phyloP scores from a whole-genome alignment of 2,329 filamentous ascomycete genomes.

The Fusarium penzigii region DNA sequence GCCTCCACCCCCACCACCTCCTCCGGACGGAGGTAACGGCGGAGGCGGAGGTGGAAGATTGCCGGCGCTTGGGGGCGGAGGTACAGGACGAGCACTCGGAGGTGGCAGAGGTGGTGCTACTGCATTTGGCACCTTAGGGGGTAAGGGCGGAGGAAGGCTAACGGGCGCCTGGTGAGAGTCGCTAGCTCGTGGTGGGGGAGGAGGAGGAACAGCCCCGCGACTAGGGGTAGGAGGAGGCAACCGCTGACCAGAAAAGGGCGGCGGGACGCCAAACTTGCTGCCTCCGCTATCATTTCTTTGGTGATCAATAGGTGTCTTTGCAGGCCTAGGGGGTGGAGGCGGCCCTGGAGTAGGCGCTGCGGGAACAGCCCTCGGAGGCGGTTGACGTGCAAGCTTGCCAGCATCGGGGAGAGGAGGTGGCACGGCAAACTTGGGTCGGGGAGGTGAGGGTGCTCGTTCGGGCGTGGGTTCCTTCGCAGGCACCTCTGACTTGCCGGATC shows the following conservation, averaged over 20 bases:
- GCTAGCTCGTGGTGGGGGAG: conserved; percentile 56
- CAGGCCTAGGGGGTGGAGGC: conserved; percentile 49
- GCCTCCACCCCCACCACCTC: too few relatives aligned
- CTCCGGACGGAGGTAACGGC: conserved; percentile 49
- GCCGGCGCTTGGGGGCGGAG: conserved; percentile 48
- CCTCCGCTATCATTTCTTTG: conserved; percentile 48
- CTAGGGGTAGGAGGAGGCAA: conserved; percentile 75
- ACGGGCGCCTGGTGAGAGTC: conserved; percentile 31
- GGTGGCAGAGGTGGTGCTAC: conserved; percentile 53
- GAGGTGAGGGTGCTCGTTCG: conserved; percentile 70
- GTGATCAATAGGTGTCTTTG: conserved; percentile 67
- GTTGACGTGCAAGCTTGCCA: conserved; percentile 75
- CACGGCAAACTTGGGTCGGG: conserved; percentile 73
- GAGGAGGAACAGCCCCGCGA: conserved; percentile 71
- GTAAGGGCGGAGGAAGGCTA: conserved; percentile 45
- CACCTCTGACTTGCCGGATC: conserved; percentile 55
- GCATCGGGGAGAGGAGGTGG: conserved; percentile 89
- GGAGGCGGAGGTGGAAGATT: conserved; percentile 42
- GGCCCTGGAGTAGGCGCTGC: conserved; percentile 33
- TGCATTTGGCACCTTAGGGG: conserved; percentile 48
- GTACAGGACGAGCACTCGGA: conserved; percentile 51
- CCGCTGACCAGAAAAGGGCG: conserved; percentile 71
- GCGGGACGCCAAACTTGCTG: conserved; percentile 74
- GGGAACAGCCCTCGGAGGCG: conserved; percentile 30
- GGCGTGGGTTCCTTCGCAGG: conserved; percentile 52